Base-by-base conservation (phyloP, 164 flowering plant genomes). In the Dillenia turbinata region DNA sequence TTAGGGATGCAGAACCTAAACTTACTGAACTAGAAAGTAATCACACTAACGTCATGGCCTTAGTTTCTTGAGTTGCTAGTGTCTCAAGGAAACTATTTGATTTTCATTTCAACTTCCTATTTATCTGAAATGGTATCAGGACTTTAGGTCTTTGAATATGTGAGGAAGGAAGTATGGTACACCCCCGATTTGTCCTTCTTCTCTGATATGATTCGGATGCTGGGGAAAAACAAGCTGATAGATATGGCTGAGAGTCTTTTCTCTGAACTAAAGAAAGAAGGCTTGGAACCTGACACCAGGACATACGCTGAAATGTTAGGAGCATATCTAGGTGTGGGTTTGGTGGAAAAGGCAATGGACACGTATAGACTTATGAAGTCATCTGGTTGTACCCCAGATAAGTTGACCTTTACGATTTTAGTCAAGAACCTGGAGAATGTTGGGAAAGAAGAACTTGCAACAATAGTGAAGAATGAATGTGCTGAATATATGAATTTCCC, bases 231-330 rank as follows among this genome's bases (percentile, higher is more conserved):
- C 65, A 85, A 83, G 69, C 52, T 72, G 75, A 71, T 83, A 75
- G 79, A 71, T 53, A 69, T 60, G 67, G 94, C 81, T 14, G 90
- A 90, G 70, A 73, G 70, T 46, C 72, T 88, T 49, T 81, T 90
- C 52, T 57, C 53, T 17, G 77, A 81, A 62, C 49, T 90, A 16
- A 61, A 52, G 71, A 73, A 74, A 45, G 86, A 85, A 73, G 89
- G 92, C 11, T 59, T 88, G 64, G 55, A 81, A 67, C 89, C 92
- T 44, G 78, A 86, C 58, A 81, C 87, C 45, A 77, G 92, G 73
- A 74, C 83, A 13, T 90, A 78, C 66, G 80, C 85, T 13, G 94
- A 88, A 77, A 74, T 87, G 84, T 85, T 90, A 44, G 92, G 94
- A 67, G 87, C 84, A 22, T 90, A 77, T 75, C 49, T 86, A 52